Percentiles rank a stretch among this genome's conserved stretches.
Conservation (phyloP, 495 filamentous ascomycete genomes). For the Terfezia claveryi region DNA sequence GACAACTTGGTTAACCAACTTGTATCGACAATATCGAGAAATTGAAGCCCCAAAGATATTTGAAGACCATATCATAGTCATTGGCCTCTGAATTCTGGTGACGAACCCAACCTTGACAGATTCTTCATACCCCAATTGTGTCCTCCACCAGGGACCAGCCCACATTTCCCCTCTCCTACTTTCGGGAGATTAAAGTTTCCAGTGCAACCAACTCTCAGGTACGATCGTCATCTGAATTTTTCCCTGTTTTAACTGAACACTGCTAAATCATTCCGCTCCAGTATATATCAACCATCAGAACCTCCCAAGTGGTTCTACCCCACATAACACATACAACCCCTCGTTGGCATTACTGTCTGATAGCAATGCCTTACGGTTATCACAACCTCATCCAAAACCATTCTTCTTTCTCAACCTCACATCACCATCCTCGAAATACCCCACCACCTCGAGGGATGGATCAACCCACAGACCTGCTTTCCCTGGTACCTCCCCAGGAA, state of each 20-base stretch:
- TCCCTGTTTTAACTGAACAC: background rate
- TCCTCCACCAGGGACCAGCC: background rate
- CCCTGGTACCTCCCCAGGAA: background rate
- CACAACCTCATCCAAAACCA: background rate
- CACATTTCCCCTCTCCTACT: background rate
- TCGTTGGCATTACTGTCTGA: too few species aligned
- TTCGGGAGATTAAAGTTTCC: background rate
- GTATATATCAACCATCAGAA: background rate
- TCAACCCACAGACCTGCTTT: background rate
- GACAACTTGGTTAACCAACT: background rate
- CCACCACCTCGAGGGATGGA: background rate
- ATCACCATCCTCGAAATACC: background rate
- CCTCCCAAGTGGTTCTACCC: background rate
- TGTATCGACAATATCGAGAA: background rate
- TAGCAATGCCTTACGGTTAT: too few species aligned
- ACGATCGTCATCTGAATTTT: background rate
- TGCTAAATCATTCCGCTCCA: background rate
- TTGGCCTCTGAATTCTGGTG: background rate
- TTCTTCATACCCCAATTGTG: background rate
- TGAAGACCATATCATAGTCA: background rate
- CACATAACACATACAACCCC: background rate
- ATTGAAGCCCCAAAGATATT: background rate
- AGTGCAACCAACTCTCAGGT: background rate
- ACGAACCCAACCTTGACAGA: background rate
- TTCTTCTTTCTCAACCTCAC: background rate